phyloP scores from a whole-genome alignment of 805 yeast genomes.

The Yarrowia phangngaensis region DNA sequence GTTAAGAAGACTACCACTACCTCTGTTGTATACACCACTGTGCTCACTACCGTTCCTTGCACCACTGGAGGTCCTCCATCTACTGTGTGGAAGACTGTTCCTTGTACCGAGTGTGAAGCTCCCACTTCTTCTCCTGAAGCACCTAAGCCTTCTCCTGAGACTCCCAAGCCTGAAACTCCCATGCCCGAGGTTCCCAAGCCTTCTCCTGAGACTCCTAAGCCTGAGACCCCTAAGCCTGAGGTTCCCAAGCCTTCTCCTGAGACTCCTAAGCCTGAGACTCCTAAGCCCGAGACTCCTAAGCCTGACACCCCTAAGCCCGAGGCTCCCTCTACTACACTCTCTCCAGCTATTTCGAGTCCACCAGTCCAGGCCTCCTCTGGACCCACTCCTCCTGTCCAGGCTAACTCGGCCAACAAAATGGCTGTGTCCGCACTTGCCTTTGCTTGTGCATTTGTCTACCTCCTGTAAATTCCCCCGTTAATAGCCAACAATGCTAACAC shows the following conservation, averaged over 20 bases:
- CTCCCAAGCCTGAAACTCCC: not conserved
- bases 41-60: constrained; percentile 15
- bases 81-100: constrained; percentile 8
- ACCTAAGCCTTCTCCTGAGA: constrained; percentile 7
- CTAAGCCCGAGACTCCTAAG: too few relatives aligned
- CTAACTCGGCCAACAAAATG: constrained; percentile 22
- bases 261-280: not conserved
- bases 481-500: not conserved
- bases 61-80: constrained; percentile 19
- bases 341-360: constrained; percentile 5
- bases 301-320: constrained; percentile 1
- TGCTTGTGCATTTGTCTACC: constrained; percentile 9
- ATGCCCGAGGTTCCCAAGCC: constrained; percentile 2
- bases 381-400: constrained; percentile 13
- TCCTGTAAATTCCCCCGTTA: constrained; percentile 9
- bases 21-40: constrained; percentile 7
- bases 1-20: constrained; percentile 2
- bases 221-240: constrained; percentile 1
- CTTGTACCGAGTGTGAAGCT: constrained; percentile 15
- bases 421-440: constrained; percentile 21
- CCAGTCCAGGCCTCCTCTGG: constrained; percentile 10
- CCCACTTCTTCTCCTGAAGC: too few relatives aligned
- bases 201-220: not conserved
- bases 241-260: constrained; percentile 3
- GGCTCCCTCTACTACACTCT: constrained; percentile 8